Percentiles rank a stretch among this genome's conserved stretches.
Evolutionary conservation across 2,329 filamentous ascomycete genomes (phyloP).

Genomic region (Colletotrichum cereale): DNA sequence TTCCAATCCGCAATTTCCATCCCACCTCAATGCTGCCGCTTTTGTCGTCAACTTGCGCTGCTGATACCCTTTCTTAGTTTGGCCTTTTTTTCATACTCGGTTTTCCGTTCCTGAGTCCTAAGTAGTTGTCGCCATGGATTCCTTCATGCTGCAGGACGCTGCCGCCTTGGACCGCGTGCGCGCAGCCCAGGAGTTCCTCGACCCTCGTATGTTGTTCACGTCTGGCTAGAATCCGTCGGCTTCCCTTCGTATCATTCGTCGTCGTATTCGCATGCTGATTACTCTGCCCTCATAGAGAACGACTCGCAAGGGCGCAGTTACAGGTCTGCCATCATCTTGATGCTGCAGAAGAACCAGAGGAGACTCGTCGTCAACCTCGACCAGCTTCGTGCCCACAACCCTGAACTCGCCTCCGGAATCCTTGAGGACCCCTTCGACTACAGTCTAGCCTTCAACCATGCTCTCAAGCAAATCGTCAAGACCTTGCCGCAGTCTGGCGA

Average conservation of each 20-base stretch:
- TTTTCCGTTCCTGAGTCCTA: neutral
- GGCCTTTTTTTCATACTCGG: neutral
- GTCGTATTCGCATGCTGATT: conserved; percentile 42
- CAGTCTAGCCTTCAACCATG: conserved; percentile 87
- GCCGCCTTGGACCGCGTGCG: conserved; percentile 86
- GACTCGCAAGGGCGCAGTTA: conserved; percentile 77
- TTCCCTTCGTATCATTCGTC: neutral
- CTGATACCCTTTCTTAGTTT: conserved; percentile 7
- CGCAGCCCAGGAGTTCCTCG: conserved; percentile 91
- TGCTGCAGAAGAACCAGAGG: conserved; percentile 76
- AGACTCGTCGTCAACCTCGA: conserved; percentile 83
- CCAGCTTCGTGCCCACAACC: conserved; percentile 88
- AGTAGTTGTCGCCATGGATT: conserved; percentile 69
- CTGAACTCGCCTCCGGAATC: conserved; percentile 82
- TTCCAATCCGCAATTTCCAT: neutral
- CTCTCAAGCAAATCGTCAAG: conserved; percentile 88
- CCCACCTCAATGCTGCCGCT: conserved; percentile 7
- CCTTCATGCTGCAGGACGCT: conserved; percentile 83
- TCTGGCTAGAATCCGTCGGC: conserved; percentile 11
- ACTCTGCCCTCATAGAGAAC: conserved; percentile 49
- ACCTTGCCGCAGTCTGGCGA: conserved; percentile 81
- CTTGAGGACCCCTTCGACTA: conserved; percentile 91
- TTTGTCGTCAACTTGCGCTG: neutral
- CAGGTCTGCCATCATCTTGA: conserved; percentile 86
- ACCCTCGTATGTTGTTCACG: conserved; percentile 79